Conservation (phyloP, 2,329 filamentous ascomycete genomes). For the Penicillium sp. region DNA sequence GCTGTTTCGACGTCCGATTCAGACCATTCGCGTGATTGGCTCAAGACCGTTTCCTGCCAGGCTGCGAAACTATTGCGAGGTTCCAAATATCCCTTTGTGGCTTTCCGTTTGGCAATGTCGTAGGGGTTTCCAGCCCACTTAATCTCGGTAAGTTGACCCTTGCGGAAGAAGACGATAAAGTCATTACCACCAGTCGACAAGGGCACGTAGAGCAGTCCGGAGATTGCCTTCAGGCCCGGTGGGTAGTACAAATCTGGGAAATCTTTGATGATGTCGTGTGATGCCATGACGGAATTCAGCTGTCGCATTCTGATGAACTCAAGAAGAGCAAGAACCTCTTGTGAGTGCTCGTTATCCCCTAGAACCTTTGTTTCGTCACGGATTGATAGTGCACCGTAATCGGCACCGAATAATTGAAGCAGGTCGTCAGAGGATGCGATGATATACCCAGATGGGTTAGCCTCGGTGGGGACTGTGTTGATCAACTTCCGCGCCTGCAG, state of each 20-base stretch:
- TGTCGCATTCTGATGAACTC: constrained; percentile 81
- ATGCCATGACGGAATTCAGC: constrained; percentile 75
- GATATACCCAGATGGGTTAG: constrained; percentile 87
- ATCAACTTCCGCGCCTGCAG: constrained; percentile 86
- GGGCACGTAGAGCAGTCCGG: constrained; percentile 80
- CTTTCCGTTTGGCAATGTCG: constrained; percentile 73
- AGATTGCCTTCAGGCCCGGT: constrained; percentile 77
- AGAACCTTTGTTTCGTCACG: constrained; percentile 87
- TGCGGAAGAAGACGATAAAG: constrained; percentile 92
- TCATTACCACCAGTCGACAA: constrained; percentile 75
- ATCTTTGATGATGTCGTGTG: constrained; percentile 74
- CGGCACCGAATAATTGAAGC: constrained; percentile 80
- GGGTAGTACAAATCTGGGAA: constrained; percentile 81
- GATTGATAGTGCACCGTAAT: constrained; percentile 84
- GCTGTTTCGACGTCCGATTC: constrained; percentile 89
- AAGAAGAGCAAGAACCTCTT: constrained; percentile 81
- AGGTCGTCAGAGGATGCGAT: constrained; percentile 87
- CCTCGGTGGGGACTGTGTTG: constrained; percentile 80
- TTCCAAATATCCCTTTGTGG: constrained; percentile 74
- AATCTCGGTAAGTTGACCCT: constrained; percentile 76
- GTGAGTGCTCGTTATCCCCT: constrained; percentile 73
- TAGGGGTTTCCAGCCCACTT: constrained; percentile 68
- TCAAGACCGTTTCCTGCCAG: constrained; percentile 80
- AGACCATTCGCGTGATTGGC: constrained; percentile 84
- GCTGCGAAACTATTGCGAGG: constrained; percentile 79